Conservation (phyloP, 805 yeast genomes). For the Candida methanosorbosa region DNA sequence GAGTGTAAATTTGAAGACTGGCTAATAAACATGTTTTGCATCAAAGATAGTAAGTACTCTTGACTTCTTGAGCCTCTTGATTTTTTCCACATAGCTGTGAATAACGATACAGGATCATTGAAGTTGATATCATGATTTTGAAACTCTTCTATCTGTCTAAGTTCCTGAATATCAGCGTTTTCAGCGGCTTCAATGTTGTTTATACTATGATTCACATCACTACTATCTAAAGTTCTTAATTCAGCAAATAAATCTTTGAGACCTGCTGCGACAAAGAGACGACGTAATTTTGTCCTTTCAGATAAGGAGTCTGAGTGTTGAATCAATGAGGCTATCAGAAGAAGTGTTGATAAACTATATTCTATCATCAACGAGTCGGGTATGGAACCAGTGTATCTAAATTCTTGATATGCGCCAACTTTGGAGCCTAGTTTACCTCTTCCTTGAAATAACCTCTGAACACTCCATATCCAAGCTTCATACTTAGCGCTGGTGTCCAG, state of each 20-base stretch:
- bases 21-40: constrained; percentile 55
- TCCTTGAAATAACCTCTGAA: constrained; percentile 34
- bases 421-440: constrained; percentile 84
- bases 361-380: constrained; percentile 55
- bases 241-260: constrained; percentile 26
- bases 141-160: constrained; percentile 28
- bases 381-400: constrained; percentile 42
- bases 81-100: constrained; percentile 47
- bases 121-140: constrained; percentile 42
- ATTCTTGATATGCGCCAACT: constrained; percentile 89
- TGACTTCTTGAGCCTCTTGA: constrained; percentile 53
- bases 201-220: constrained; percentile 34
- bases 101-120: constrained; percentile 64
- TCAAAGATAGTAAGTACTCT: constrained; percentile 48
- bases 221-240: constrained; percentile 31
- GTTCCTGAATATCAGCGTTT: constrained; percentile 32
- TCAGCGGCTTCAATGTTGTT: constrained; percentile 29
- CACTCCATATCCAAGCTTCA: constrained; percentile 27
- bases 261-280: constrained; percentile 35
- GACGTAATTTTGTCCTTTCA: constrained; percentile 39
- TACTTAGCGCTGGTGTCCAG: constrained; percentile 17
- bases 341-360: constrained; percentile 41
- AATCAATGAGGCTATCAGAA: constrained; percentile 40
- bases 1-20: constrained; percentile 39
- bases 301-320: constrained; percentile 27